Base-by-base conservation (phyloP, 441 rosid genomes). In the Jatropha multifida region DNA sequence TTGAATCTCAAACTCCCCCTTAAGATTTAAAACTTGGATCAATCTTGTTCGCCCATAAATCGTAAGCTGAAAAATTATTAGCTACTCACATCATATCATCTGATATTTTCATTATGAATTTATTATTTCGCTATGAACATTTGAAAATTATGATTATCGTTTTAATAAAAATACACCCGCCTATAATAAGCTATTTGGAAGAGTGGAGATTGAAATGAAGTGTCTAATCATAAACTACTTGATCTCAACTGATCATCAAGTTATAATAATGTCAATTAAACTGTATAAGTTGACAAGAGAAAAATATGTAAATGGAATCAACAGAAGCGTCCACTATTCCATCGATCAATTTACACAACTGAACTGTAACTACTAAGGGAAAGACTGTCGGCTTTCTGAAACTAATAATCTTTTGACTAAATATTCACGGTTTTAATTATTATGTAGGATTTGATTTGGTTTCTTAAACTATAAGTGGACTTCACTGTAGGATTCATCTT, bases 261-360 rank as follows among this genome's bases (percentile, higher is more conserved):
- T 14, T 54, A 13, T 32, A 8, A 44, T 67, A 38, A 11, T 67
- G 60, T 15, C 32, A 56, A 20, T 42, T 4, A 20, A 44, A 71
- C 23, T 54, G 65, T 38, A 7, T 23, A 23, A 41, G 65, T 71
- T 42, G 65, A 71, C 65, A 71, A 42, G 55, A 14, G 66, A 42
- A 71, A 4, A 4, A 44, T 42, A 3, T 6, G 4, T 52, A 1
- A 10, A 27, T 59, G 54, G 54, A 59, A 7, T 52, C 11, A 71
- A 40, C 42, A 32, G 62, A 42, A 5, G 27, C 48, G n/a, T 54
- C n/a, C 42, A n/a, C 72, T 69, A 8, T 69, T 32, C 5, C 7
- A 68, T 1, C 26, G 7, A 65, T 23, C 32, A 32, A 32, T 65
- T 8, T 15, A 40, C n/a, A 58, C 3, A 13, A 46, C 64, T 44